These are phyloP conservation scores for Fusarium sp. DNA, from an alignment of 2,329 filamentous ascomycete species.

Conservation along the genomic window DNA sequence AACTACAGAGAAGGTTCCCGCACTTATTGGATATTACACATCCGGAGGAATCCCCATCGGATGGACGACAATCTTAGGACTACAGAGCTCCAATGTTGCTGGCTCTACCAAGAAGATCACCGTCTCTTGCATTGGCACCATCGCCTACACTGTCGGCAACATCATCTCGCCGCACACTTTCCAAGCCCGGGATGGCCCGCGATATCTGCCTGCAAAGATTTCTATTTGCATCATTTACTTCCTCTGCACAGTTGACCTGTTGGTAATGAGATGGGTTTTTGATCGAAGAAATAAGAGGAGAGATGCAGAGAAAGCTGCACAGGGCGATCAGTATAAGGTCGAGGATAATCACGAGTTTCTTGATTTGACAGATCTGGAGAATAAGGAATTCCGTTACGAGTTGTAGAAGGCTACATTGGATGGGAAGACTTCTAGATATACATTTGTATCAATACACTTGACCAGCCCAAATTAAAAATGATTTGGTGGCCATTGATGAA, in stretches of 20 bases:
- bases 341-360: constrained; percentile 42
- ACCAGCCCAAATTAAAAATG: no score
- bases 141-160: constrained; percentile 43
- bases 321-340: constrained; percentile 1
- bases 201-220: constrained; percentile 41
- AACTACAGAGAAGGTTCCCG: constrained; percentile 42
- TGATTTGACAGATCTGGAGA: constrained; percentile 36
- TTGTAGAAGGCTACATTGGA: neutral
- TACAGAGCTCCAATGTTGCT: constrained; percentile 42
- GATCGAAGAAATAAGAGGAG: constrained; percentile 30
- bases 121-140: constrained; percentile 42
- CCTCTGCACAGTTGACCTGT: constrained; percentile 35
- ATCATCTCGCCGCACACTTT: constrained; percentile 45
- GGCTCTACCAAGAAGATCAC: constrained; percentile 45
- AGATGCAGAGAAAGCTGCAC: constrained; percentile 19
- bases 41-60: constrained; percentile 42
- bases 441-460: no score
- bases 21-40: constrained; percentile 41
- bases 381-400: constrained; percentile 10
- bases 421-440: no score
- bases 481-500: no score
- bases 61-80: constrained; percentile 43
- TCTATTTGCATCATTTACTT: constrained; percentile 46
- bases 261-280: constrained; percentile 42
- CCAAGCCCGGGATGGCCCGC: constrained; percentile 35